Base-by-base conservation (phyloP, 1,284 basidiomycete genomes). In the Cryptococcus sp. region DNA sequence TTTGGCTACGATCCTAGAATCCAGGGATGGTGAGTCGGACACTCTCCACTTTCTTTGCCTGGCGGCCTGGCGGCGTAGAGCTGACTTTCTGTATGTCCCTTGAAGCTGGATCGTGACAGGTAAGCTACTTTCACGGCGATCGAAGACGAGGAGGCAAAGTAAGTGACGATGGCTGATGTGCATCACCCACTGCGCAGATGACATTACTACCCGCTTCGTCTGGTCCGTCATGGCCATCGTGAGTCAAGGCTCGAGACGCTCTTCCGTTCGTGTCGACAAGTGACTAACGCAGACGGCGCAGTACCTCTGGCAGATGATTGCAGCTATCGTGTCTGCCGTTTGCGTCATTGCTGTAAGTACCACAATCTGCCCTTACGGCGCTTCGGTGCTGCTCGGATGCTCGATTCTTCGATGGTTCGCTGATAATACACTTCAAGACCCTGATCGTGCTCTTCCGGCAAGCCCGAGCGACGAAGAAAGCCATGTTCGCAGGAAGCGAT, bases 271-370 rank as follows among this genome's bases (percentile, higher is more conserved):
- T 35, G 5, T 35, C 31, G 13, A 35, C 13, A 2, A 35, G 8
- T 35, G 10, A 8, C 31, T 35, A 8, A 35, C 31, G 13, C 7
- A 35, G 25, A 23, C 7, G 22, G 22, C 11, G 20, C 52, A 70
- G 65, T 74, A 73, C 47, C 62, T 74, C 5, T 73, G 71, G 71
- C 71, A 74, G 50, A 59, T 68, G 4, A 50, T 71, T 27, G 67
- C 72, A 3, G 66, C 67, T 35, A 16, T 62, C 31, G 57, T 74
- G 17, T 69, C 72, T 3, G 61, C 63, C 6, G 48, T 62, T 1
- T 50, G 65, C 1, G 68, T 73, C 4, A 53, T 61, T 16, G 51
- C 55, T 13, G 68, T 70, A 47, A 57, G 71, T 63, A 23, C 20
- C 17, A 16, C n/a, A 1, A 19, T 17, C n/a, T 19, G 15, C 17